phyloP scores from a whole-genome alignment of 228 moss, liverwort and hornwort species.

The Sphagnum magellanicum region DNA sequence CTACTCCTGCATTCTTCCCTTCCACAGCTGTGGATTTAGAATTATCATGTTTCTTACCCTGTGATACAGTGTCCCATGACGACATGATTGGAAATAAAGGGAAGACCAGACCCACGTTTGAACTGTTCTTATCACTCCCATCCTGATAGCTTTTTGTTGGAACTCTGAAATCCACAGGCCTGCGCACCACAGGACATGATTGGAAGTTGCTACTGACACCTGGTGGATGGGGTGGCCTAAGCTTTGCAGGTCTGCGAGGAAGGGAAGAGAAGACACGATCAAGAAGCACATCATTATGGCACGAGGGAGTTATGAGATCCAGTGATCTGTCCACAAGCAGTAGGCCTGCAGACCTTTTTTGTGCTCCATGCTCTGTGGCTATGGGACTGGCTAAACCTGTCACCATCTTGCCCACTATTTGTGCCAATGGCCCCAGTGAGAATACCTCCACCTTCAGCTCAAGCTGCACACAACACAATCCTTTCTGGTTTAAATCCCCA shows the following conservation, averaged over 20 bases:
- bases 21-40: neutral
- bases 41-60: neutral
- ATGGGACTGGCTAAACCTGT: slow-evolving; percentile 69
- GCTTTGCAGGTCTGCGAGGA: slow-evolving; percentile 45
- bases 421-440: slow-evolving; percentile 82
- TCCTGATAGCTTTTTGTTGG: slow-evolving; percentile 19
- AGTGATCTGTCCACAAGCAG: slow-evolving; percentile 76
- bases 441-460: slow-evolving; percentile 87
- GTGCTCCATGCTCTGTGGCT: slow-evolving; percentile 55
- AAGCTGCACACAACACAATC: slow-evolving; percentile 49
- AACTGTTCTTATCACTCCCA: slow-evolving; percentile 4
- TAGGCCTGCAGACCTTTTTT: slow-evolving; percentile 71
- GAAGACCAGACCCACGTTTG: slow-evolving; percentile 32
- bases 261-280: slow-evolving; percentile 70
- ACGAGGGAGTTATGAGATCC: slow-evolving; percentile 75
- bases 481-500: neutral
- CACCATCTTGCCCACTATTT: slow-evolving; percentile 83
- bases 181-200: slow-evolving; percentile 42
- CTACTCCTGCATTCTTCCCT: slow-evolving; percentile 27
- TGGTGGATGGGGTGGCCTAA: slow-evolving; percentile 40
- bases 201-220: slow-evolving; percentile 13
- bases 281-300: slow-evolving; percentile 77
- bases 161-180: slow-evolving; percentile 65
- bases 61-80: slow-evolving; percentile 33
- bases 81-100: slow-evolving; percentile 47